These are phyloP conservation scores for Thielaviopsis punctulata DNA, from an alignment of 2,329 filamentous ascomycete species.

Conservation along the genomic window DNA sequence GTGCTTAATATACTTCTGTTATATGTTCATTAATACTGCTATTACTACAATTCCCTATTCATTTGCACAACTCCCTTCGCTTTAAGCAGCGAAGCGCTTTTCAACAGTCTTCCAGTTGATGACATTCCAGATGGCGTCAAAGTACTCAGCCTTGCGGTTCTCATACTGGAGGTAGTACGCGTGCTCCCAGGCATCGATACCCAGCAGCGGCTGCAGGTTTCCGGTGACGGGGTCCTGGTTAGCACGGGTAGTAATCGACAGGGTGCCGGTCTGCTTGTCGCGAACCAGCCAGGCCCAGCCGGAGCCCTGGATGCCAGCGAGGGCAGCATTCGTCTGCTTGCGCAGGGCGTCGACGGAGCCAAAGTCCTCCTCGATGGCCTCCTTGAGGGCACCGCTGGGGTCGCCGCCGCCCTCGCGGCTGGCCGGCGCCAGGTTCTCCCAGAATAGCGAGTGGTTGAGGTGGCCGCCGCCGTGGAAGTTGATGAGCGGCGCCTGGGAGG, in stretches of 20 bases:
- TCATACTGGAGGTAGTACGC: conserved; percentile 92
- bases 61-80: background rate
- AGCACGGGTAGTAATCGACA: conserved; percentile 52
- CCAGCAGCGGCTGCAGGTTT: conserved; percentile 64
- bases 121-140: conserved; percentile 83
- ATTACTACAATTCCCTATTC: background rate
- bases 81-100: conserved; percentile 47
- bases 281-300: conserved; percentile 86
- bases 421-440: conserved; percentile 60
- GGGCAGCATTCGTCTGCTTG: conserved; percentile 48
- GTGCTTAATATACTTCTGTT: conserved; percentile 6
- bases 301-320: conserved; percentile 66
- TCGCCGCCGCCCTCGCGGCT: conserved; percentile 44
- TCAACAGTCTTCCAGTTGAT: conserved; percentile 89
- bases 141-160: conserved; percentile 95
- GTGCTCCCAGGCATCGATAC: conserved; percentile 92
- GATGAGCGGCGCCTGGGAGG: conserved; percentile 36
- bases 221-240: conserved; percentile 85
- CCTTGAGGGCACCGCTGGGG: conserved; percentile 42
- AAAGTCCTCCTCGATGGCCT: conserved; percentile 47
- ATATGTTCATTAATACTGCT: conserved; percentile 4
- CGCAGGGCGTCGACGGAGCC: conserved; percentile 47
- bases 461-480: conserved; percentile 77
- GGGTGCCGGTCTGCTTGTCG: conserved; percentile 42
- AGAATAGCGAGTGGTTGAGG: conserved; percentile 76